Conservation (phyloP, 805 yeast genomes). For the Saccharomyces mikatae region DNA sequence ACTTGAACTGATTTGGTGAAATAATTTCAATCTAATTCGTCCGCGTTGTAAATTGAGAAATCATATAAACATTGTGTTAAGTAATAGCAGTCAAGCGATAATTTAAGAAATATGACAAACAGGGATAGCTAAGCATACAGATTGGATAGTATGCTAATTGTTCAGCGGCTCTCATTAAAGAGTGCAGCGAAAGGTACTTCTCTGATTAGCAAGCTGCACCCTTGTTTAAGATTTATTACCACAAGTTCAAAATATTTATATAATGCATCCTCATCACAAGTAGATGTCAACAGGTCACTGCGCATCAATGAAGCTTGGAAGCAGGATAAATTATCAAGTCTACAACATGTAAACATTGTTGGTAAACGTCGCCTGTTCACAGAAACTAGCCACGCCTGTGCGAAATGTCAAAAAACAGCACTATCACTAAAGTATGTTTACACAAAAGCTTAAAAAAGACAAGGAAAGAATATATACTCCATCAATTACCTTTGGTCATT, state of each 20-base stretch:
- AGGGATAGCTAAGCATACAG: neutral
- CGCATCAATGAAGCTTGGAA: neutral
- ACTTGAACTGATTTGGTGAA: neutral
- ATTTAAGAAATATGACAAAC: neutral
- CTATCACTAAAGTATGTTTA: conserved; percentile 9
- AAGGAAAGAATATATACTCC: neutral
- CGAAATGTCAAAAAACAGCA: conserved; percentile 8
- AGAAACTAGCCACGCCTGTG: conserved; percentile 9
- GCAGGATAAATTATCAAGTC: neutral
- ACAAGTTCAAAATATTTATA: neutral
- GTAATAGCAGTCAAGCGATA: neutral
- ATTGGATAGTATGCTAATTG: neutral
- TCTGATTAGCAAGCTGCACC: neutral
- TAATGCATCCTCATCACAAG: neutral
- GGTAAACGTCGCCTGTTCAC: conserved; percentile 7
- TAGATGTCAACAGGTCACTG: neutral
- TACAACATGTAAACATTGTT: neutral
- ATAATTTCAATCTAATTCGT: neutral
- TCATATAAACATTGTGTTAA: neutral
- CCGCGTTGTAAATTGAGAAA: neutral
- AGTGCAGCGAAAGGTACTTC: neutral
- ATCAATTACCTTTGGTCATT: neutral
- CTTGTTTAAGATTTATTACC: neutral
- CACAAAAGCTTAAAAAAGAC: neutral
- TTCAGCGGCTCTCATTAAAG: neutral